Base-by-base conservation (phyloP, 306 rosid species). In the Ormosia semicastrata region DNA sequence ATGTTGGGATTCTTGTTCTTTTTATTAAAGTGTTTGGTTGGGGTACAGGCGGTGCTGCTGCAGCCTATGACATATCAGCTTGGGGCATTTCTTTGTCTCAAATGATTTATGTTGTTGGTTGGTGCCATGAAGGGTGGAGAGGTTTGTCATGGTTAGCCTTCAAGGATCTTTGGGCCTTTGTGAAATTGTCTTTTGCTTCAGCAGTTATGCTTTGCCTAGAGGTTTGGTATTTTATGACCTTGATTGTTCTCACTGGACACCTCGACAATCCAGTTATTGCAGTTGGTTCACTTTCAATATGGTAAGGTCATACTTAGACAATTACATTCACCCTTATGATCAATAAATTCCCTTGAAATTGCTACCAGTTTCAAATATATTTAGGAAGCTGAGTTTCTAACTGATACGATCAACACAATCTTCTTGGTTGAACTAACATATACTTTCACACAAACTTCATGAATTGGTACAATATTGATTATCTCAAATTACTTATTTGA, bases 221-320 rank as follows among this genome's bases (percentile, higher is more conserved):
- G 87, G 84, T 96, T 76, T 96, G 99, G 99, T 96, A 96, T 77
- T 92, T 96, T 39, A 96, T 96, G 99, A 90, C 94, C 72, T 93
- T 96, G 75, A 93, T 91, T 82, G 98, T 93, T 58, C 98, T 96
- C 78, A 96, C 98, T 14, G 99, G 99, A 44, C 99, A 93, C 80
- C 94, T 96, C 15, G 97, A 92, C 3, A 80, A 96, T 71, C 97
- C 99, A 5, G 18, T 96, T 7, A 92, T 96, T 80, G 97, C 99
- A 8, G 94, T 96, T 74, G 99, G 99, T 33, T 96, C 99, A 3
- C 98, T 96, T 73, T 93, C 99, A 12, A 96, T 96, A 30, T 93
- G 99, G 99, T 96, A 72, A 90, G 78, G 2, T 18, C 18, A 79
- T 62, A 36, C n/a, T 36, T 39, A 39, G 12, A 14, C 15, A 5